Conservation (phyloP, 108 stramenopile genomes). For the Epithemia pelagica region DNA sequence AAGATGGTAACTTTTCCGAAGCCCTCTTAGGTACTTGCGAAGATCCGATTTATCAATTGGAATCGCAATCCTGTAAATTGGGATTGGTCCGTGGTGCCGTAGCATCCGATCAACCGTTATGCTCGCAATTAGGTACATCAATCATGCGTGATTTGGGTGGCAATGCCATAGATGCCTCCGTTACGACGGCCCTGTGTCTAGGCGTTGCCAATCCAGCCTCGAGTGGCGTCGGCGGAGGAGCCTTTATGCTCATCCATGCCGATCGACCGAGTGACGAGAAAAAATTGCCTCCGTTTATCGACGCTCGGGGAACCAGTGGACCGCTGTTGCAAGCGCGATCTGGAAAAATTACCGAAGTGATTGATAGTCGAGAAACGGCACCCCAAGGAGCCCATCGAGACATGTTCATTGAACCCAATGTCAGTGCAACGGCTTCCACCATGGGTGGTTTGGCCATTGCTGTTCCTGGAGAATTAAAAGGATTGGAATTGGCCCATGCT, state of each 20-base stretch:
- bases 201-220: slow-evolving; percentile 76
- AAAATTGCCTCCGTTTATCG: slow-evolving; percentile 24
- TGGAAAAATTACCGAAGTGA: slow-evolving; percentile 51
- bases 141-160: slow-evolving; percentile 43
- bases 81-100: slow-evolving; percentile 44
- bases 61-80: background rate
- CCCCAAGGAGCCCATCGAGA: slow-evolving; percentile 35
- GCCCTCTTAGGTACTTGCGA: background rate
- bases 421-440: slow-evolving; percentile 28
- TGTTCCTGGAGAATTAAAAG: slow-evolving; percentile 73
- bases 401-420: slow-evolving; percentile 38
- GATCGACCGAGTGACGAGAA: slow-evolving; percentile 3
- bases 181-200: slow-evolving; percentile 63
- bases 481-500: slow-evolving; percentile 59
- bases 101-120: slow-evolving; percentile 53
- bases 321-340: background rate
- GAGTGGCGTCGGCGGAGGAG: slow-evolving; percentile 77
- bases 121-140: slow-evolving; percentile 40
- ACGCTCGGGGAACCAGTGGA: slow-evolving; percentile 22
- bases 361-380: slow-evolving; percentile 76
- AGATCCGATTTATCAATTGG: background rate
- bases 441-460: slow-evolving; percentile 60
- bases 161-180: slow-evolving; percentile 80
- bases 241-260: slow-evolving; percentile 63
- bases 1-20: too few relatives aligned